phyloP scores from a whole-genome alignment of 1,284 basidiomycete genomes.

The Mycena sp. region DNA sequence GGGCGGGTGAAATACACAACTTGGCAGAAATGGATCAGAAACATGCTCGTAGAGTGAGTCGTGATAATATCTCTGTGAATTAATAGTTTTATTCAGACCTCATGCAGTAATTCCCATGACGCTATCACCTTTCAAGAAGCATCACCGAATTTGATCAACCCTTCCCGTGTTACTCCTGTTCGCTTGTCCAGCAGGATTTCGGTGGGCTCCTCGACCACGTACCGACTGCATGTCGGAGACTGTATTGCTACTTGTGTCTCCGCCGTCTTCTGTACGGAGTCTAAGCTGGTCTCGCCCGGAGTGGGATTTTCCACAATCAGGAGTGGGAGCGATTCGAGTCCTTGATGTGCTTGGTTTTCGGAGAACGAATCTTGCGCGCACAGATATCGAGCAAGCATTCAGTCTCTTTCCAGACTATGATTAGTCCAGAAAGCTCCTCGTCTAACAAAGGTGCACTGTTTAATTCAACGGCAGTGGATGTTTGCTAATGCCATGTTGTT shows the following conservation, averaged over 20 bases:
- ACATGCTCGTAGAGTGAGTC: background rate
- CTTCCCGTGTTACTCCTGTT: background rate
- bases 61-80: background rate
- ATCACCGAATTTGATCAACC: background rate
- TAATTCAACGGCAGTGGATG: no score
- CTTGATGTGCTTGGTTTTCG: conserved; percentile 1
- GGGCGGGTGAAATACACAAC: background rate
- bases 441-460: background rate
- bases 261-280: background rate
- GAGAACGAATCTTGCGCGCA: background rate
- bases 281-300: background rate
- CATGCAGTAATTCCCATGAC: background rate
- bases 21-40: background rate
- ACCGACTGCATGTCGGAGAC: background rate
- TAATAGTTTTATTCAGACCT: background rate
- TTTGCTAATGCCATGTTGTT: background rate
- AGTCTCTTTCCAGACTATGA: background rate
- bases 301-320: conserved; percentile 12
- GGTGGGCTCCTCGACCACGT: background rate
- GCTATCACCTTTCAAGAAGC: background rate
- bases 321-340: conserved; percentile 15
- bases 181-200: background rate
- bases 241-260: background rate
- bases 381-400: background rate
- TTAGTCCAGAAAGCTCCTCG: background rate